Evolutionary conservation across 805 yeast genomes (phyloP).

Genomic region (Allodekkera sacchari): DNA sequence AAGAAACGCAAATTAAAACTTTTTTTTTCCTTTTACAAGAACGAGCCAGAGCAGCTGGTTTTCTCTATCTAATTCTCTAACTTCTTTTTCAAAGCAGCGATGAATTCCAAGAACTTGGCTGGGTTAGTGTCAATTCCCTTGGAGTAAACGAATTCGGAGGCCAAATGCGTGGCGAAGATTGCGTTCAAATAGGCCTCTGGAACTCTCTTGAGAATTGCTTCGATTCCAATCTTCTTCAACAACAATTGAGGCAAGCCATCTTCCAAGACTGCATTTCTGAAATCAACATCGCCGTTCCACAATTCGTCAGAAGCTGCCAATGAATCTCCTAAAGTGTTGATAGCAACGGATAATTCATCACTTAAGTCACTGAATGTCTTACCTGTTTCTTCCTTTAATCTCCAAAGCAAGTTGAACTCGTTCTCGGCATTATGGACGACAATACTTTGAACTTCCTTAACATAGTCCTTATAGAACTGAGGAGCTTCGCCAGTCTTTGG

Average conservation of each 20-base stretch:
- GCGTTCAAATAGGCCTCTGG: conserved; percentile 87
- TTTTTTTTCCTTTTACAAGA: too few species aligned
- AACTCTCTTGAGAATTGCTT: conserved; percentile 60
- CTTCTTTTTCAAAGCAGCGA: conserved; percentile 47
- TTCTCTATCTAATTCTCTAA: conserved; percentile 6
- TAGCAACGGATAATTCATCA: conserved; percentile 62
- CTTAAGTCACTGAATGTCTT: conserved; percentile 58
- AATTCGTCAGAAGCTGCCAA: conserved; percentile 71
- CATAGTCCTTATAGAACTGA: conserved; percentile 73
- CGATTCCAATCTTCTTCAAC: conserved; percentile 56
- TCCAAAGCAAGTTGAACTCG: conserved; percentile 87
- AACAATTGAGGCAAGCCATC: conserved; percentile 75
- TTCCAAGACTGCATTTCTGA: conserved; percentile 68
- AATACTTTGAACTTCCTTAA: conserved; percentile 69
- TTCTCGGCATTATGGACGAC: conserved; percentile 69
- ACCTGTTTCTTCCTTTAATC: conserved; percentile 55
- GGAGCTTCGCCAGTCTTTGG: conserved; percentile 49
- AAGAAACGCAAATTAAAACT: too few species aligned
- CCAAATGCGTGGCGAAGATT: conserved; percentile 77
- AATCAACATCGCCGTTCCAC: conserved; percentile 71
- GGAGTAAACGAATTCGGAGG: conserved; percentile 77
- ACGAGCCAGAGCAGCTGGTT: too few species aligned
- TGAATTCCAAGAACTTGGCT: conserved; percentile 64
- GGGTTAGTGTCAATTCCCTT: conserved; percentile 78
- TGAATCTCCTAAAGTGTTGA: conserved; percentile 64